Evolutionary conservation across 2,329 filamentous ascomycete genomes (phyloP), one percentile per base, ranked within the genome.

Genomic region (Chlorencoelia australis): DNA sequence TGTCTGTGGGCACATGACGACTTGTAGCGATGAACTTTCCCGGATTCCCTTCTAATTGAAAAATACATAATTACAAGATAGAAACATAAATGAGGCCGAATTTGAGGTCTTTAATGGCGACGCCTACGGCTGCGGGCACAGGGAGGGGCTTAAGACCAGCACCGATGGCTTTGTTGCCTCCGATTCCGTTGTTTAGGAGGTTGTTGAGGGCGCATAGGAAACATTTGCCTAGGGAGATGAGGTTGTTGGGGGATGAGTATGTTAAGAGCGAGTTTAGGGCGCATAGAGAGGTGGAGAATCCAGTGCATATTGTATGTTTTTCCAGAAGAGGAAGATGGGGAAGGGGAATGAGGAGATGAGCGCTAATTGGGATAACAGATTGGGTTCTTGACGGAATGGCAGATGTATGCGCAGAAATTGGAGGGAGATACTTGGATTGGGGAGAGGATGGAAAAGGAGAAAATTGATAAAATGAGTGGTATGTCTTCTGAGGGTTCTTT

Each of bases 331-430:
- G 3, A 16, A 15, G 9, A 7, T 10, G 7, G 28, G n/a, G 8
- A 10, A 25, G n/a, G n/a, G n/a, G n/a, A n/a, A n/a, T n/a, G n/a
- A n/a, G n/a, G n/a, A n/a, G 13, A 14, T 16, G 7, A 24, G 28
- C 5, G 15, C 10, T 30, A 10, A 30, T 20, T 30, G 22, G 15
- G 17, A 18, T 31, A 9, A 6, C 47, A 94, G 86, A 86, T 96
- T 51, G 91, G 89, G 2, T 98, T 98, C 59, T 68, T 98, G 49
- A 89, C 84, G 0, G 88, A 96, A 60, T 98, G 89, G 89, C 91
- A 98, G 60, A 65, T 85, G 35, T 98, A 96, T 56, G 88, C 87
- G 2, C 89, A 98, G 58, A 79, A 86, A 56, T 65, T 98, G 11
- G 89, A 96, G 55, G 89, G 88, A 0, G 81, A 94, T 35, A 60